A percentile compares a stretch with the other conserved stretches of the same genome.
Evolutionary conservation across 495 filamentous ascomycete genomes (phyloP).

Genomic region (Letharia lupina): DNA sequence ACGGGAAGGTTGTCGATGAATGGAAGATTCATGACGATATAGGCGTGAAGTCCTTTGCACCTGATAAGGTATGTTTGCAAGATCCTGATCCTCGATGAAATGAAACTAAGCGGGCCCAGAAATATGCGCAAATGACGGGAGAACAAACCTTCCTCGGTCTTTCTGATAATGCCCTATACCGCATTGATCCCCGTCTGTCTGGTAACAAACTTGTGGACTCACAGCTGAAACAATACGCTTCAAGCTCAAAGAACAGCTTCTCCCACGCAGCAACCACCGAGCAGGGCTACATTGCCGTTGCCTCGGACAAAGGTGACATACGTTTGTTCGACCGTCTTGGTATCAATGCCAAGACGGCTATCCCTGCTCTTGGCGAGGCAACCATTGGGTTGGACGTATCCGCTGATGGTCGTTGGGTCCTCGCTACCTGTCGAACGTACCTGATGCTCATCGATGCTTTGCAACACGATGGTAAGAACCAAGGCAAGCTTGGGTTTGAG

Average conservation of each 20-base stretch:
- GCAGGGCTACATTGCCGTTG: constrained; percentile 93
- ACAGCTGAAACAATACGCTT: constrained; percentile 86
- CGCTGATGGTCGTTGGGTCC: constrained; percentile 89
- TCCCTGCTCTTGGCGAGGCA: constrained; percentile 88
- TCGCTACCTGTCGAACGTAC: constrained; percentile 91
- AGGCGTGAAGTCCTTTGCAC: constrained; percentile 77
- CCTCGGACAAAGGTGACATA: constrained; percentile 95
- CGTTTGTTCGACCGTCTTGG: constrained; percentile 93
- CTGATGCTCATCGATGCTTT: constrained; percentile 84
- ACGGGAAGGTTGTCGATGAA: constrained; percentile 97
- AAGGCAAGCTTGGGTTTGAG: constrained; percentile 95
- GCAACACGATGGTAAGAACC: constrained; percentile 90
- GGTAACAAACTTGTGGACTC: constrained; percentile 90
- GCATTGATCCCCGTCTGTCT: constrained; percentile 82
- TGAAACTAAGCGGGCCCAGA: constrained; percentile 38
- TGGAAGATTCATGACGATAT: constrained; percentile 99
- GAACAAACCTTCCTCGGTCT: constrained; percentile 93
- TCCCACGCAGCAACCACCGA: constrained; percentile 88
- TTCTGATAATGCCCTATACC: constrained; percentile 84
- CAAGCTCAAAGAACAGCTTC: constrained; percentile 78
- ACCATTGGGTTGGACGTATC: constrained; percentile 93
- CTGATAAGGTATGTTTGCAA: constrained; percentile 59
- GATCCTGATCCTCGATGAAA: not conserved
- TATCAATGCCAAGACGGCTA: constrained; percentile 94
- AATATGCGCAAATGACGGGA: constrained; percentile 95